Base-by-base conservation (phyloP, 1,284 basidiomycete genomes). In the Puccinia novopanici region DNA sequence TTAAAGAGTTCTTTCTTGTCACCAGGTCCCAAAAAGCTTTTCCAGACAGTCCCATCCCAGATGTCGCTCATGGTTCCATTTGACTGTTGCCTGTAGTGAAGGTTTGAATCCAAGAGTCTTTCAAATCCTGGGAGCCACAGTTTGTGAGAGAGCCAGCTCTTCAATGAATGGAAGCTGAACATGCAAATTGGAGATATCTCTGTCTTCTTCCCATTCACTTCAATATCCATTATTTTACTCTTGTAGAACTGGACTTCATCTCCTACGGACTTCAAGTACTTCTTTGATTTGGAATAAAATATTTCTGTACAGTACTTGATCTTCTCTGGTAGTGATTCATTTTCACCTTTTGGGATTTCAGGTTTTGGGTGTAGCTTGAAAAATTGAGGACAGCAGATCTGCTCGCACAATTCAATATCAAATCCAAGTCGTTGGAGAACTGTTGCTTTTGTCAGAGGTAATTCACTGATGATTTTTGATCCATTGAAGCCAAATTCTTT, bases 31-130 rank as follows among this genome's bases (percentile, higher is more conserved):
- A 17, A 12, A 37, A 65, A 65, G 34, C 13, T 42, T 34, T 61
- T 61, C 59, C 59, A 61, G 3, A 61, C 59, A 37, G 19, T 61
- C 24, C 65, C 65, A 67, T 67, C 65, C 65, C 65, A 67, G 3
- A 67, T 40, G 24, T 67, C 40, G 13, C 65, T 45, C 65, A 67
- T 67, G 8, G 3, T 45, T 45, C 40, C 65, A 67, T 6, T 24
- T 12, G 6, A 8, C 42, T 45, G 6, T 15, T 45, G 42, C n/a
- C n/a, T n/a, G 6, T 45, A 6, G 9, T n/a, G 30, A 40, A 67
- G 40, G 22, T 67, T 67, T 45, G 30, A 37, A 37, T 40, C 40
- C 30, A 40, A 37, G 3, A 65, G 61, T 40, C 3, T 5, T 40
- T 65, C 40, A 24, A 65, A 65, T 5, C 34, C 34, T n/a, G 40